Evolutionary conservation across 75 land plant genomes (phyloP).

Genomic region (Cryptomeria japonica): DNA sequence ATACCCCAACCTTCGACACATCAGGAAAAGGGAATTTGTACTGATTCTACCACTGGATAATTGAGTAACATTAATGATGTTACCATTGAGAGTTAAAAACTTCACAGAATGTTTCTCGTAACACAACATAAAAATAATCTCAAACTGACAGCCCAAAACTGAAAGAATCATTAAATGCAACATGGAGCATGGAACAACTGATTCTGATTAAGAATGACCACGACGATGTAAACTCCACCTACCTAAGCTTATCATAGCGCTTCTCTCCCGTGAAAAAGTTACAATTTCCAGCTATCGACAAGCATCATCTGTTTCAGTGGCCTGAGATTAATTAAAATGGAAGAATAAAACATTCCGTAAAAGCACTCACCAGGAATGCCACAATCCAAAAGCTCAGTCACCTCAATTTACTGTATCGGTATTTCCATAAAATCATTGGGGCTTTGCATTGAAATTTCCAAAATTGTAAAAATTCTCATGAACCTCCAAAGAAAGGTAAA

Average conservation of each 20-base stretch:
- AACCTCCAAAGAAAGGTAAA: conserved; percentile 88
- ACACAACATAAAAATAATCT: neutral
- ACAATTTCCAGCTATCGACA: neutral
- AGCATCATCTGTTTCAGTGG: neutral
- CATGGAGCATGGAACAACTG: no score
- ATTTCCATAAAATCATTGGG: neutral
- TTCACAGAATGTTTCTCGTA: neutral
- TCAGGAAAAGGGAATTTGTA: neutral
- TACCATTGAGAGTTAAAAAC: neutral
- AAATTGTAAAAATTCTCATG: neutral
- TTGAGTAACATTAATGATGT: neutral
- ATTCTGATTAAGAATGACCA: no score
- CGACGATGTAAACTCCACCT: no score
- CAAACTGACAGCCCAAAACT: neutral
- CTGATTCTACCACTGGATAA: neutral
- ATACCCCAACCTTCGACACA: neutral
- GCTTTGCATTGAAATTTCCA: neutral
- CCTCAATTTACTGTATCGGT: neutral
- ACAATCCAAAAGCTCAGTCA: neutral
- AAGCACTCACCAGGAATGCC: neutral
- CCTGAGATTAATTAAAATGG: neutral
- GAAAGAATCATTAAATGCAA: neutral
- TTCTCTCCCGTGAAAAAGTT: neutral
- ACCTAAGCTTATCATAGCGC: neutral
- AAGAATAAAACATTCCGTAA: neutral